Conservation (phyloP, 257 asterid genomes). For the Leonotis leonurus region DNA sequence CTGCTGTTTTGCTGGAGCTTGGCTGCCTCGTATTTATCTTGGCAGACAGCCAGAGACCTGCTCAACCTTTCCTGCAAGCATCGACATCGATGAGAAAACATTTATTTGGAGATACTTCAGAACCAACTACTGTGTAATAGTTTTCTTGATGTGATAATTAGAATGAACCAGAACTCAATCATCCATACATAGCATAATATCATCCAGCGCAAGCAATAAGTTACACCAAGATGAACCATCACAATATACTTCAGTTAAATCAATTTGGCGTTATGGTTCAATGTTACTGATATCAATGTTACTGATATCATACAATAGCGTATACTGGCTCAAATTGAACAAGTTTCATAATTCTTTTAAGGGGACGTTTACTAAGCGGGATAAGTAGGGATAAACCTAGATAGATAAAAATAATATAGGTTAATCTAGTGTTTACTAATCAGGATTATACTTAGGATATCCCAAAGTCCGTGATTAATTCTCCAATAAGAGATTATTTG, state of each 20-base stretch:
- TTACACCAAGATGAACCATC: neutral
- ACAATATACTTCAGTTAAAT: neutral
- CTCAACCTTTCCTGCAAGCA: constrained; percentile 56
- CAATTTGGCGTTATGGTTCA: neutral
- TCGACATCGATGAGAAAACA: neutral
- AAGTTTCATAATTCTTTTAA: too few relatives aligned
- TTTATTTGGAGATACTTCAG: neutral
- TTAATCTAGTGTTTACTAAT: too few relatives aligned
- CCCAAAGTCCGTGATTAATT: too few relatives aligned
- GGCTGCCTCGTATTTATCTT: constrained; percentile 73
- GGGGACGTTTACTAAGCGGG: too few relatives aligned
- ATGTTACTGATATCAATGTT: neutral
- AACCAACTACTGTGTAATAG: neutral
- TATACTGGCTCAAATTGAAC: neutral
- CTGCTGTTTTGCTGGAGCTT: constrained; percentile 44
- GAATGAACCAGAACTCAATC: neutral
- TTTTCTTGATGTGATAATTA: too few relatives aligned
- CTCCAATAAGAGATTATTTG: too few relatives aligned
- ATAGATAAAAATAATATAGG: too few relatives aligned
- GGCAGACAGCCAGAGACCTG: constrained; percentile 76
- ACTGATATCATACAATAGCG: neutral
- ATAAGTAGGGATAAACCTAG: too few relatives aligned
- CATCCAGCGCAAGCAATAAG: neutral
- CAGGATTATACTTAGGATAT: too few relatives aligned
- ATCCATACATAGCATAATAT: neutral